phyloP scores from a whole-genome alignment of 176 grass and related monocot species.

The Bolboschoenus planiculmis region DNA sequence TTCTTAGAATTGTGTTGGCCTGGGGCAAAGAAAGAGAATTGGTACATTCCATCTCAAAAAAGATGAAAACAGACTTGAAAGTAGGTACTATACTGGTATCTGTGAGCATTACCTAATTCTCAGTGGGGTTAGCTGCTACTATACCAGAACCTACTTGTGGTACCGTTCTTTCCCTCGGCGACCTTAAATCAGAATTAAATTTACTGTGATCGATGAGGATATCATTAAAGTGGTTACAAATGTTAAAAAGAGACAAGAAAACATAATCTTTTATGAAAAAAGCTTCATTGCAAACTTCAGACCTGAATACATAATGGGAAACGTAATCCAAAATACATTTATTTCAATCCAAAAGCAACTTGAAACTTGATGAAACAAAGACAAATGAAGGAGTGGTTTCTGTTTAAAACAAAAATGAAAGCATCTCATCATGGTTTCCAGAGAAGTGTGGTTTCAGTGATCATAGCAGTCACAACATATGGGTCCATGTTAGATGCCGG shows the following conservation, averaged over 20 bases:
- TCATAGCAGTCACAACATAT: constrained; percentile 34
- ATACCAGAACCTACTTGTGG: too few relatives aligned
- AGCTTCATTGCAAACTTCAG: background rate
- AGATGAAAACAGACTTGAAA: background rate
- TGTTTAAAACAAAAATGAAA: background rate
- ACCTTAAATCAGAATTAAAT: background rate
- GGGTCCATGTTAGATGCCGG: constrained; percentile 33
- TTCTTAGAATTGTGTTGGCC: too few relatives aligned
- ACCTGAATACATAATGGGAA: background rate
- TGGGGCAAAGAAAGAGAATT: too few relatives aligned
- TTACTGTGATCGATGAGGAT: background rate
- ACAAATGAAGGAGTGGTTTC: background rate
- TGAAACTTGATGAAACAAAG: background rate
- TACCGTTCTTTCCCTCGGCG: too few relatives aligned
- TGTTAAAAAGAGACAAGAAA: background rate
- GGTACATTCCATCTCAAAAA: too few relatives aligned
- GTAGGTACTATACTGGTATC: background rate
- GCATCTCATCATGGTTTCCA: background rate
- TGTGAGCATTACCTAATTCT: background rate
- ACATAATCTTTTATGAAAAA: background rate
- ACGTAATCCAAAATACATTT: background rate
- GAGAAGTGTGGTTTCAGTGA: constrained; percentile 24
- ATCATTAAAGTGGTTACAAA: background rate
- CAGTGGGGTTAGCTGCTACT: too few relatives aligned
- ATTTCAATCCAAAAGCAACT: background rate